Base-by-base conservation (phyloP, 2,329 filamentous ascomycete genomes). In the Scytalidium sp. region DNA sequence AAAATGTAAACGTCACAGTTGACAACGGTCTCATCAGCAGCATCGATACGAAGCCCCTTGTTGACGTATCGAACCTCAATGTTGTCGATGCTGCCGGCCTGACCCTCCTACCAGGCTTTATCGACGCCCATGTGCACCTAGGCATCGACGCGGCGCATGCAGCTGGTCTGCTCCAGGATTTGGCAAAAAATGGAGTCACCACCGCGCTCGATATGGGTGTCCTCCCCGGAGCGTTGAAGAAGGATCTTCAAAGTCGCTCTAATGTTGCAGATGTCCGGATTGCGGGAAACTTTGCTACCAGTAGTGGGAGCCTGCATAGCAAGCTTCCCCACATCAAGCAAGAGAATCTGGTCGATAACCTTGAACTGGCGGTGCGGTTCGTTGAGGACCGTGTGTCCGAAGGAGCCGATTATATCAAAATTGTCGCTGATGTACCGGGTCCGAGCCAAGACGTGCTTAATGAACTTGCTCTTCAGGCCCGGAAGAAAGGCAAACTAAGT, bases 101-200 rank as follows among this genome's bases (percentile, higher is more conserved):
- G 3, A 45, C 39, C 19, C 50, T 54, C 15, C 46, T 54, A 17
- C 52, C 52, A 11, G 50, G 50, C 19, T 40, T 54, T 15, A 48
- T 55, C 11, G 52, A 55, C 25, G 39, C 50, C 5, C 50, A 55
- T 39, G 36, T 52, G 25, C 52, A 55, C 43, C 43, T 52, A 3
- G 25, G 13, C 13, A 23, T 23, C 25, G 32, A 43, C 10, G 9
- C 20, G 15, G 46, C 41, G 20, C 7, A 29, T 13, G 13, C 25
- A 29, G 25, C 13, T 29, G 13, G 13, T 29, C 46, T 48, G 4
- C 21, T 39, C 4, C 22, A 47, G 27, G 8, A 50, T 3, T 42
- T 46, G 9, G n/a, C 23, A 6, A 27, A 25, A 21, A 15, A 15
- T 17, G 52, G 52, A 10, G 41, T 54, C 6, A 54, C 52, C 10